Conservation (phyloP, 179 eudicot genomes). For the Nepenthes alata region DNA sequence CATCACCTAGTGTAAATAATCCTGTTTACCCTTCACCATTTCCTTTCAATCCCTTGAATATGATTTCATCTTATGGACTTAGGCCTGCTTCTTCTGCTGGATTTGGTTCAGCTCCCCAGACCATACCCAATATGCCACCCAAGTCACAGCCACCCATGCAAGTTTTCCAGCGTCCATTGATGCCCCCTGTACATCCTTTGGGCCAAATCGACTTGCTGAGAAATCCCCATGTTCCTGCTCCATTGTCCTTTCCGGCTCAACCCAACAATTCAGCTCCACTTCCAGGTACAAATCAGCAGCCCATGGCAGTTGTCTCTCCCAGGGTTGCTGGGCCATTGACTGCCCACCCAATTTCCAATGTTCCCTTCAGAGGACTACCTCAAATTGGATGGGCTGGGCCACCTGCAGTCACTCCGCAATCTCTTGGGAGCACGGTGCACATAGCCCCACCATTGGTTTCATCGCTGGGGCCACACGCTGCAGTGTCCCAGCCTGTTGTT, state of each 20-base stretch:
- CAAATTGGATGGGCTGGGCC: constrained; percentile 19
- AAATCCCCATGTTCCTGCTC: constrained; percentile 20
- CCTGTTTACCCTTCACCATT: constrained; percentile 22
- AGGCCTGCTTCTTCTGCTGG: constrained; percentile 27
- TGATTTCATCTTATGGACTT: constrained; percentile 31
- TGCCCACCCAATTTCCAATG: constrained; percentile 5
- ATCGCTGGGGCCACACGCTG: too few species aligned
- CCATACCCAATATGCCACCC: constrained; percentile 20
- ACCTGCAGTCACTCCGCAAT: constrained; percentile 18
- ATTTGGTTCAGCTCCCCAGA: constrained; percentile 31
- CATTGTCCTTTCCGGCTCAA: constrained; percentile 13
- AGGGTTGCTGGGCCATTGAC: constrained; percentile 14
- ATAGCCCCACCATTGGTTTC: constrained; percentile 13
- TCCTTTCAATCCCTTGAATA: constrained; percentile 28
- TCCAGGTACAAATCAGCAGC: constrained; percentile 24
- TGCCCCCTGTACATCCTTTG: constrained; percentile 23
- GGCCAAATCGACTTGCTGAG: constrained; percentile 44
- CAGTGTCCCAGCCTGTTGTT: constrained; percentile 8
- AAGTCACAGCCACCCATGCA: constrained; percentile 34
- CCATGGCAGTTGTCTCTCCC: constrained; percentile 21
- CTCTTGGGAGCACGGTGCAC: constrained; percentile 12
- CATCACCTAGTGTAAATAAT: constrained; percentile 9
- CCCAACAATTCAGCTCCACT: constrained; percentile 21
- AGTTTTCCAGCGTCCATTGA: constrained; percentile 27
- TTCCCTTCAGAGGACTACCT: constrained; percentile 9